Conservation (phyloP, 176 grass and related monocot genomes). For the Aegilops speltoides region DNA sequence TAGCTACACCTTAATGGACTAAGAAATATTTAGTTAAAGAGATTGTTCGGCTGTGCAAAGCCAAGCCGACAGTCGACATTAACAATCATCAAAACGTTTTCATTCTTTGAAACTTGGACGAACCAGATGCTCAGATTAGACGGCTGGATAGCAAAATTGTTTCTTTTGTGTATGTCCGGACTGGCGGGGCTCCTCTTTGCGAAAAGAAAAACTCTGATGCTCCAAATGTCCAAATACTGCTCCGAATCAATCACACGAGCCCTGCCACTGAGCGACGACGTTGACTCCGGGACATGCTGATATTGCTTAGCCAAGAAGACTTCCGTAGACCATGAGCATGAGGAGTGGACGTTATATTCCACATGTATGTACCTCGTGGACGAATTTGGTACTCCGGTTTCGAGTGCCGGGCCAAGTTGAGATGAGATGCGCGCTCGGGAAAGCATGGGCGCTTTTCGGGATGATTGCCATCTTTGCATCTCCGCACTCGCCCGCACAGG, state of each 20-base stretch:
- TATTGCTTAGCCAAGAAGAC: conserved; percentile 11
- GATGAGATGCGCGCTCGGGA: conserved; percentile 41
- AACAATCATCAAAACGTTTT: not conserved
- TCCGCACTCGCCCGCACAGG: not conserved
- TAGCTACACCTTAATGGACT: too few species aligned
- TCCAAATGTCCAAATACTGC: not conserved
- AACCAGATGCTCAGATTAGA: not conserved
- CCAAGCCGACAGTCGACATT: not conserved
- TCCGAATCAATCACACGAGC: not conserved
- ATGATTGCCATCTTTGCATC: conserved; percentile 62
- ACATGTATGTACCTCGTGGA: conserved; percentile 15
- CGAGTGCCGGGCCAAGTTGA: not conserved
- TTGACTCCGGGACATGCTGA: not conserved
- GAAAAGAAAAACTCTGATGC: not conserved
- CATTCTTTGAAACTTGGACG: not conserved
- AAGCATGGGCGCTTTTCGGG: conserved; percentile 47
- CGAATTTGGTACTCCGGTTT: conserved; percentile 34
- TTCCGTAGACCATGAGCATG: not conserved
- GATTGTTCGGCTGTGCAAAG: not conserved
- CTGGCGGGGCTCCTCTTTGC: not conserved
- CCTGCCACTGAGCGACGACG: not conserved
- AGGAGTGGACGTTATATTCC: conserved; percentile 30
- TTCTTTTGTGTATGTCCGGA: not conserved
- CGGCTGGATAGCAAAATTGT: not conserved
- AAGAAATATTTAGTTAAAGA: not conserved